Conservation (phyloP, 805 yeast species). For the Clavispora vitiphila region DNA sequence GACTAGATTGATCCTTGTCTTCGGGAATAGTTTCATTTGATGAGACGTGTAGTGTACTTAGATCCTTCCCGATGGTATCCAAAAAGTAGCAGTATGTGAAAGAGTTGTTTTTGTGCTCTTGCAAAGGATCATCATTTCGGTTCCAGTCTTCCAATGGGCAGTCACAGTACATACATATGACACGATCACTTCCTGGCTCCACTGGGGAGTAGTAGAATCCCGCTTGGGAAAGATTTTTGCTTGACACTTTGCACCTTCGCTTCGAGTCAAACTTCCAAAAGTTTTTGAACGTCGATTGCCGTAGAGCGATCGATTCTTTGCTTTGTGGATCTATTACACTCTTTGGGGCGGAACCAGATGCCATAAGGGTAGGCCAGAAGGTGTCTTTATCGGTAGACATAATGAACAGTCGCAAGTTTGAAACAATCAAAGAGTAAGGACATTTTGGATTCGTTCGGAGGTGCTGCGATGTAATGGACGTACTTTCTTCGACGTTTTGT, state of each 20-base stretch:
- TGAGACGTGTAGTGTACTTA: not conserved
- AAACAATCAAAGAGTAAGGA: conserved; percentile 11
- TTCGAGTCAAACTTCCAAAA: conserved; percentile 12
- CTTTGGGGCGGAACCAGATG: conserved; percentile 2
- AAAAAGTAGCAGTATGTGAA: conserved; percentile 26
- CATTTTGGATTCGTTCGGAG: conserved; percentile 15
- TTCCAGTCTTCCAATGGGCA: conserved; percentile 49
- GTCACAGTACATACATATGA: conserved; percentile 27
- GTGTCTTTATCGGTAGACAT: conserved; percentile 5
- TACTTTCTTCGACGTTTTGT: conserved; percentile 16
- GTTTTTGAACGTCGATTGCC: conserved; percentile 13
- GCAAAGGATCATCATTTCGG: conserved; percentile 53
- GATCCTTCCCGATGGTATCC: conserved; percentile 5
- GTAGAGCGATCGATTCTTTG: conserved; percentile 9
- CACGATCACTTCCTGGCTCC: conserved; percentile 28
- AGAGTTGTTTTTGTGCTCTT: conserved; percentile 43
- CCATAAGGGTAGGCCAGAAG: conserved; percentile 10
- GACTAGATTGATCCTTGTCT: not conserved
- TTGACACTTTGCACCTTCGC: conserved; percentile 7
- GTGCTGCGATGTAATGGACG: conserved; percentile 17
- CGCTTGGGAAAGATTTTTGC: conserved; percentile 35
- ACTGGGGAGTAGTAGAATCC: conserved; percentile 37
- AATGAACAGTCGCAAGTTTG: conserved; percentile 6
- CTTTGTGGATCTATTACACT: conserved; percentile 12
- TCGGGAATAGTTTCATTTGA: not conserved